A percentile compares a stretch with the other conserved stretches of the same genome.
phyloP scores from a whole-genome alignment of 2,329 filamentous ascomycete genomes.

The Trichoderma atroviride region DNA sequence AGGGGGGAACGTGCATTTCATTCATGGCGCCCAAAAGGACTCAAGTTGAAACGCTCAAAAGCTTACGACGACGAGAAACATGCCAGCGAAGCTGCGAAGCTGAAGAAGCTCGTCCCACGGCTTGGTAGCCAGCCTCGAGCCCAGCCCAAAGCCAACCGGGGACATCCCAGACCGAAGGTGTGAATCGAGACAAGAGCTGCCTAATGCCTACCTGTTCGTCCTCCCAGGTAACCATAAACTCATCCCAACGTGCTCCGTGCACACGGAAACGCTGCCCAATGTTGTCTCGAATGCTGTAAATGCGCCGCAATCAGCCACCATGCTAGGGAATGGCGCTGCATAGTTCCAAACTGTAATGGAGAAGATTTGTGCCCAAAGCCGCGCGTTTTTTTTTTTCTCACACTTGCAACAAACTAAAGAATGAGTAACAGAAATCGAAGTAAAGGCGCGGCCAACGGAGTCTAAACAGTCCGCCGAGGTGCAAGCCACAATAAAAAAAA shows the following conservation, averaged over 20 bases:
- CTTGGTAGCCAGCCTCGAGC: background rate
- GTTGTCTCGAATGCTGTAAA: background rate
- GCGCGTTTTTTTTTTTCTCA: background rate
- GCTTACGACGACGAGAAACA: background rate
- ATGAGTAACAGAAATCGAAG: background rate
- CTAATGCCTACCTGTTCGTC: background rate
- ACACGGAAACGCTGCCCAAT: background rate
- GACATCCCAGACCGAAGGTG: slow-evolving; percentile 2
- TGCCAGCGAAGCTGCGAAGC: slow-evolving; percentile 14
- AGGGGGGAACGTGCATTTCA: slow-evolving; percentile 12
- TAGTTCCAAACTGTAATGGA: slow-evolving; percentile 20
- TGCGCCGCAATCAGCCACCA: slow-evolving; percentile 13
- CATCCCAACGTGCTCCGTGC: slow-evolving; percentile 15
- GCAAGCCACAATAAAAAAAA: background rate
- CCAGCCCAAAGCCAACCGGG: slow-evolving; percentile 1
- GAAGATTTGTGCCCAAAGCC: slow-evolving; percentile 8
- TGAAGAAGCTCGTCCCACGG: slow-evolving; percentile 1
- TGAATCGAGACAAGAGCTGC: background rate
- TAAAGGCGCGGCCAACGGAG: slow-evolving; percentile 15
- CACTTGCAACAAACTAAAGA: background rate
- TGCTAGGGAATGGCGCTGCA: slow-evolving; percentile 3
- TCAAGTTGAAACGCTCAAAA: slow-evolving; percentile 20
- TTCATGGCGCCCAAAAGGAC: slow-evolving; percentile 2
- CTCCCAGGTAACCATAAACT: background rate
- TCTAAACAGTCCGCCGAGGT: background rate